Conservation (phyloP, 805 yeast genomes). For the Yamadazyma phyllophila region DNA sequence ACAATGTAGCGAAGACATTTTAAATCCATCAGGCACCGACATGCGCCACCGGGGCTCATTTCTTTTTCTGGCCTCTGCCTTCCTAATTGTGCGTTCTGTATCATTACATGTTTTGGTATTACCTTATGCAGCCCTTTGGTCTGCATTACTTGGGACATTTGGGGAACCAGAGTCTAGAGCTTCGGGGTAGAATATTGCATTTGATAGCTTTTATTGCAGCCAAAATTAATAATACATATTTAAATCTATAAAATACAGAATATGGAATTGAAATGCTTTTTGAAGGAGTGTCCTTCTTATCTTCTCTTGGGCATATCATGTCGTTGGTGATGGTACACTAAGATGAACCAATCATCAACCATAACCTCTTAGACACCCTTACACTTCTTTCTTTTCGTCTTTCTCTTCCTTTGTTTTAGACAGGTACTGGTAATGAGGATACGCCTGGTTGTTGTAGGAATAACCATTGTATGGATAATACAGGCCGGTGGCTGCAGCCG, state of each 20-base stretch:
- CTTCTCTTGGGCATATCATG: background rate
- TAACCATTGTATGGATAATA: slow-evolving; percentile 20
- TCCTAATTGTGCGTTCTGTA: too few species aligned
- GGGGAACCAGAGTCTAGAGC: too few species aligned
- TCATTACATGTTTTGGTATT: too few species aligned
- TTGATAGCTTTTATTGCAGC: slow-evolving; percentile 1
- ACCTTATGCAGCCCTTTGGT: background rate
- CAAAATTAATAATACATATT: slow-evolving; percentile 9
- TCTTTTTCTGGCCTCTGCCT: too few species aligned
- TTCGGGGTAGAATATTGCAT: background rate
- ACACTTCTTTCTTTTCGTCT: slow-evolving; percentile 13
- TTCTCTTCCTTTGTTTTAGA: slow-evolving; percentile 10
- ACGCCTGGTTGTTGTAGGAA: slow-evolving; percentile 13
- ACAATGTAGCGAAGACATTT: too few species aligned
- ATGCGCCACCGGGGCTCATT: too few species aligned
- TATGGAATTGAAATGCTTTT: slow-evolving; percentile 9
- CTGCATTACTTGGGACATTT: too few species aligned
- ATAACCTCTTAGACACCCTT: background rate
- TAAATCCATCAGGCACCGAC: too few species aligned
- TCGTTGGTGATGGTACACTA: background rate
- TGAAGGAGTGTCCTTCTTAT: background rate
- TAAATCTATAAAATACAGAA: slow-evolving; percentile 11
- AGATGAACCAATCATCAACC: too few species aligned
- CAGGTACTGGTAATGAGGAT: slow-evolving; percentile 13
- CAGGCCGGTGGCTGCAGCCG: slow-evolving; percentile 13